A percentile compares a stretch with the other conserved stretches of the same genome.
Evolutionary conservation across 371 early-diverging fungal species (phyloP).

Genomic region (Lichtheimia ramosa): DNA sequence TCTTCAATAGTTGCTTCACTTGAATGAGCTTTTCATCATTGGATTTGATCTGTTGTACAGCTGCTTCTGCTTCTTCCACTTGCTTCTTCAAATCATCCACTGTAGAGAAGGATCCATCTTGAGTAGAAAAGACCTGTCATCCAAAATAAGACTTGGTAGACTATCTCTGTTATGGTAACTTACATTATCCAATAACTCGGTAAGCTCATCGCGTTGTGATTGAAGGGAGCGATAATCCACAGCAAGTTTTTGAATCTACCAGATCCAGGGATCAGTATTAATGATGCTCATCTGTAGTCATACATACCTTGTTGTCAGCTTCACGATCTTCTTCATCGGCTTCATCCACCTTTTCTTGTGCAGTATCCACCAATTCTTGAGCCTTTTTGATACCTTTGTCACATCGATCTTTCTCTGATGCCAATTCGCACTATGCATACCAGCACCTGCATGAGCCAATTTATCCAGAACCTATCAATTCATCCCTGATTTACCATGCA

Average conservation of each 20-base stretch:
- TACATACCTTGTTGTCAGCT: constrained; percentile 19
- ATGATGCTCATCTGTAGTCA: not conserved
- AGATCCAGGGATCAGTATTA: not conserved
- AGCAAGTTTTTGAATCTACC: constrained; percentile 37
- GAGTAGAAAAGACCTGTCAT: constrained; percentile 2
- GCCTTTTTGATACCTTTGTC: constrained; percentile 30
- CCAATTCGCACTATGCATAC: constrained; percentile 32
- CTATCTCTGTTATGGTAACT: too few species aligned
- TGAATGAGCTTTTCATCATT: constrained; percentile 20
- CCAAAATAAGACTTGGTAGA: too few species aligned
- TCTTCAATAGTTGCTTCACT: constrained; percentile 32
- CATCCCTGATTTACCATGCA: constrained; percentile 27
- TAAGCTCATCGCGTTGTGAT: constrained; percentile 45
- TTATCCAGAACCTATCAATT: constrained; percentile 6
- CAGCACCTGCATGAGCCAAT: not conserved
- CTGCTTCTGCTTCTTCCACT: constrained; percentile 1
- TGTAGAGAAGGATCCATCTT: constrained; percentile 7
- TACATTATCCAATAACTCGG: constrained; percentile 36
- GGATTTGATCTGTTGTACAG: constrained; percentile 7
- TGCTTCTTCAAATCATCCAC: constrained; percentile 11
- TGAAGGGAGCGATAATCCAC: constrained; percentile 38
- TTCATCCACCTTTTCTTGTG: constrained; percentile 12
- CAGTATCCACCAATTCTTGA: constrained; percentile 21
- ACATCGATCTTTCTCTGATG: constrained; percentile 26
- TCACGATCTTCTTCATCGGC: constrained; percentile 21